These are phyloP conservation scores for Tritrichomonas musculus DNA, from an alignment of 208 protist species.

Conservation along the genomic window DNA sequence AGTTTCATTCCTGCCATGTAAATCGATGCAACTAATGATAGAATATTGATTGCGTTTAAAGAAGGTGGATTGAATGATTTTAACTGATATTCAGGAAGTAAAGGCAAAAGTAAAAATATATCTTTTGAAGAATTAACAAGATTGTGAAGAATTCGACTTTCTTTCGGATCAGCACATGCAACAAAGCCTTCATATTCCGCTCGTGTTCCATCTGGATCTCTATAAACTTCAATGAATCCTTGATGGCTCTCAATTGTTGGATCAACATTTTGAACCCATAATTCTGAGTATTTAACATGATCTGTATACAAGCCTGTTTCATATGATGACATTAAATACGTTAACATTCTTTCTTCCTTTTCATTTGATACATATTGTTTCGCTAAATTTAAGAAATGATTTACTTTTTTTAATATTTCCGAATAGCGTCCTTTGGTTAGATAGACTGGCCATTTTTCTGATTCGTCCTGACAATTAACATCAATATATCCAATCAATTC, in stretches of 20 bases:
- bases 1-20: slow-evolving; percentile 48
- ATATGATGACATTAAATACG: neutral
- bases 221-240: slow-evolving; percentile 49
- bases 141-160: slow-evolving; percentile 2
- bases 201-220: slow-evolving; percentile 44
- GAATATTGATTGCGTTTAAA: slow-evolving; percentile 44
- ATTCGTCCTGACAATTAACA: neutral
- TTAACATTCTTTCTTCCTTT: neutral
- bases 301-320: neutral
- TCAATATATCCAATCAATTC: too few species aligned
- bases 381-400: neutral
- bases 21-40: slow-evolving; percentile 40
- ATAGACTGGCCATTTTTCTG: too few species aligned
- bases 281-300: slow-evolving; percentile 25
- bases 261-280: slow-evolving; percentile 40
- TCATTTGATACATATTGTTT: neutral
- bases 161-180: slow-evolving; percentile 42
- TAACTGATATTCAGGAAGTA: slow-evolving; percentile 29
- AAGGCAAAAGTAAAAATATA: slow-evolving; percentile 36
- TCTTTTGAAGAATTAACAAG: slow-evolving; percentile 28
- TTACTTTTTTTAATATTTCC: neutral
- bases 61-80: slow-evolving; percentile 41
- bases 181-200: slow-evolving; percentile 49
- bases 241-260: slow-evolving; percentile 44
- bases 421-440: slow-evolving; percentile 7